Evolutionary conservation across 1,284 basidiomycete species (phyloP).

Genomic region (Ganoderma boninense): DNA sequence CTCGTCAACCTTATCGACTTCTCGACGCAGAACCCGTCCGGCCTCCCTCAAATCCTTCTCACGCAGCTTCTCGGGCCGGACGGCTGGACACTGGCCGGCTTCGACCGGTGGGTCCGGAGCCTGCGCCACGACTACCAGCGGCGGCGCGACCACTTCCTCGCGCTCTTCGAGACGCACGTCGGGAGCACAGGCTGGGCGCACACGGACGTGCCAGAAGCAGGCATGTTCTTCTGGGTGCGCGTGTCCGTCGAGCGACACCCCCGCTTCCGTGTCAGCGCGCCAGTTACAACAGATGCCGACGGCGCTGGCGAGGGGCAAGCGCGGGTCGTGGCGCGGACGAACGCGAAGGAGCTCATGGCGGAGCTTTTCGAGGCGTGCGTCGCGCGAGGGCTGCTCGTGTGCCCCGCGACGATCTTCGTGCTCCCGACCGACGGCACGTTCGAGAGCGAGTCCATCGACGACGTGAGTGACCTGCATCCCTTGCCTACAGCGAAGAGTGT

Average conservation of each 20-base stretch:
- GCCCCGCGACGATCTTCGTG: conserved; percentile 48
- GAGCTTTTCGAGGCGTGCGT: conserved; percentile 49
- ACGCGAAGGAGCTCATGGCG: conserved; percentile 47
- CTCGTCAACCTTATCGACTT: conserved; percentile 46
- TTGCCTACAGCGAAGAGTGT: neutral
- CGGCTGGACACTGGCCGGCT: conserved; percentile 50
- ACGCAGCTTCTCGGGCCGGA: conserved; percentile 46
- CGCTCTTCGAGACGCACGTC: conserved; percentile 42
- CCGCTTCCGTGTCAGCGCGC: conserved; percentile 30
- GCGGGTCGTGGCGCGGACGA: conserved; percentile 34
- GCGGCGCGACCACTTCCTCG: conserved; percentile 51
- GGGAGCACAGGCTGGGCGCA: conserved; percentile 40
- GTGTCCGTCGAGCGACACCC: conserved; percentile 46
- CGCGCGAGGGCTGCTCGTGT: conserved; percentile 45
- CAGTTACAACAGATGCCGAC: neutral
- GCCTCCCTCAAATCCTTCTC: conserved; percentile 50
- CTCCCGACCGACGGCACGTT: conserved; percentile 32
- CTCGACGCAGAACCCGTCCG: conserved; percentile 52
- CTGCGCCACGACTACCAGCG: conserved; percentile 51
- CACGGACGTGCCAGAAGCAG: conserved; percentile 46
- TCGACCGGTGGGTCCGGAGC: conserved; percentile 48
- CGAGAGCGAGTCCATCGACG: conserved; percentile 31
- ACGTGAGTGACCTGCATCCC: conserved; percentile 34
- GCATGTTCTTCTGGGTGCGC: conserved; percentile 53
- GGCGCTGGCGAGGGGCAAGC: neutral